Evolutionary conservation across 352 stramenopile genomes (phyloP).

Genomic region (Aphanomyces stellatus): DNA sequence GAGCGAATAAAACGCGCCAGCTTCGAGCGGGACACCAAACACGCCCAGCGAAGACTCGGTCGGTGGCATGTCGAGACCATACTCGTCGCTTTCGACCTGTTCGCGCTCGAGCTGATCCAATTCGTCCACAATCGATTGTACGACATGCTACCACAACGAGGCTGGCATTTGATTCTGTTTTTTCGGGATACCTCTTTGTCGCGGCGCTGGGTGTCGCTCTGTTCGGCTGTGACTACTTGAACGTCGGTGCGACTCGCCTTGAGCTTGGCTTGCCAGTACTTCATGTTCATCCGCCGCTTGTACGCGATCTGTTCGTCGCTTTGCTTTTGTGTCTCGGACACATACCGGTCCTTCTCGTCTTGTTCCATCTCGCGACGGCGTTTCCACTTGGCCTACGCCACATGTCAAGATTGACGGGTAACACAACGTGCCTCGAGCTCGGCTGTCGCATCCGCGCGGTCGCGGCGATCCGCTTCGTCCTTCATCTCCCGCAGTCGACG

Average conservation of each 20-base stretch:
- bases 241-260: slow-evolving; percentile 37
- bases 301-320: slow-evolving; percentile 26
- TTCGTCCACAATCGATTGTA: slow-evolving; percentile 31
- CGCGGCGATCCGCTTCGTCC: slow-evolving; percentile 33
- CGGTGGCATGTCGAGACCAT: slow-evolving; percentile 22
- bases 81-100: slow-evolving; percentile 25
- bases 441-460: slow-evolving; percentile 25
- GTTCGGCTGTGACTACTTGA: slow-evolving; percentile 17
- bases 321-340: slow-evolving; percentile 19
- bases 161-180: too few relatives aligned
- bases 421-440: slow-evolving; percentile 33
- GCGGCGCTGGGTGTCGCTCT: background rate
- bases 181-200: too few relatives aligned
- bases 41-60: slow-evolving; percentile 43
- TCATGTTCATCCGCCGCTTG: slow-evolving; percentile 44
- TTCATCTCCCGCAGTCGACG: slow-evolving; percentile 43
- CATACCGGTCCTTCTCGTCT: slow-evolving; percentile 31
- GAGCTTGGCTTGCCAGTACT: slow-evolving; percentile 67
- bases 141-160: slow-evolving; percentile 22
- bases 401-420: background rate
- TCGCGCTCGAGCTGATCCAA: slow-evolving; percentile 28
- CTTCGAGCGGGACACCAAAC: slow-evolving; percentile 38
- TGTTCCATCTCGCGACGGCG: slow-evolving; percentile 30
- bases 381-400: slow-evolving; percentile 21
- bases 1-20: slow-evolving; percentile 51